Evolutionary conservation across 768 basidiomycete species (phyloP), one percentile per base, ranked within the genome.

Genomic region (Psilocybe sp.): DNA sequence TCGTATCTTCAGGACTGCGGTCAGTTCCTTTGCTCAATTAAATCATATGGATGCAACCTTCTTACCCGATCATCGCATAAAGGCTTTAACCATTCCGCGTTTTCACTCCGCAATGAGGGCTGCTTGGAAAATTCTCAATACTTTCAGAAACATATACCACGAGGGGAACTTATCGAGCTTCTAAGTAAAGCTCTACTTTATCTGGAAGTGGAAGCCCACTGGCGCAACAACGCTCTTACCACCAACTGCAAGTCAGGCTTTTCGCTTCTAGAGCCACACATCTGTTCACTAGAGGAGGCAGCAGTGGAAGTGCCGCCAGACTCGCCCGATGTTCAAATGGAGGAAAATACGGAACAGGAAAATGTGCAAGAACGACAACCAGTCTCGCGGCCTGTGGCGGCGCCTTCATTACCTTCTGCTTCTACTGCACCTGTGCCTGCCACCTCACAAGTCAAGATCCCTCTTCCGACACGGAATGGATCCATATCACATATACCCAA

Each of bases 1-100:
- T 78, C 91, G 1, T 93, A 92, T 61, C 81, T 93, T 55, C 75
- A 84, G 56, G 91, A 93, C 58, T 90, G 89, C 31, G 90, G 90
- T 89, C 55, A 43, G 35, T 44, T 15, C 47, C 46, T 34, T 47
- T 32, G 33, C 14, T 35, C 40, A 40, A 18, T 43, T 31, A 42
- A 50, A 44, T 34, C 51, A 33, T 7, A 28, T 28, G 23, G 23
- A 19, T 11, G 40, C 32, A n/a, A 49, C 32, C 42, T 44, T 39
- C 55, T 34, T 2, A 36, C 35, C 44, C 41, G 38, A 49, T 34
- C 33, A 56, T 48, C 38, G 12, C 43, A 39, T 23, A 10, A 36
- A 91, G 91, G 90, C 47, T 89, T 92, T 62, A 75, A 77, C 33
- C 91, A 93, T 61, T 82, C 89, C 28, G 89, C 91, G 5, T 93